phyloP scores from a whole-genome alignment of 331 rosid species.

The Arachis monticola region DNA sequence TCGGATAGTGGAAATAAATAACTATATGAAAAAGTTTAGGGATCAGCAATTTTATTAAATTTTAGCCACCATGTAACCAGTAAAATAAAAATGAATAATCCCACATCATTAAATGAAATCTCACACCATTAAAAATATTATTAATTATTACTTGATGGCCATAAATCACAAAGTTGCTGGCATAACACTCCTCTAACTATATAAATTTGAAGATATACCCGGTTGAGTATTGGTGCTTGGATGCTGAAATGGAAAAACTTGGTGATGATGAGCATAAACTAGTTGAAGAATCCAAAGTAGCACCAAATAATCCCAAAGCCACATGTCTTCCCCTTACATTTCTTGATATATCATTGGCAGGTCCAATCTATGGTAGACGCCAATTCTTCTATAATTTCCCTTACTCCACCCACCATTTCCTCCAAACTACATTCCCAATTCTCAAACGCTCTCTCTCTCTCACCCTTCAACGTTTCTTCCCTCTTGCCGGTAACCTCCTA shows the following conservation, averaged over 20 bases:
- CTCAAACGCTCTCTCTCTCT: slow-evolving; percentile 50
- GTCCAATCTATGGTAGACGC: slow-evolving; percentile 41
- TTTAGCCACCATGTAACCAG: too few species aligned
- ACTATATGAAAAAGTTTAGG: too few species aligned
- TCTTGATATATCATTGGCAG: slow-evolving; percentile 43
- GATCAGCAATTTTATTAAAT: too few species aligned
- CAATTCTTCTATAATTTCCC: slow-evolving; percentile 46
- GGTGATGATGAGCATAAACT: not conserved
- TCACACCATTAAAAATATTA: too few species aligned
- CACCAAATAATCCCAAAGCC: not conserved
- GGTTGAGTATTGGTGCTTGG: not conserved
- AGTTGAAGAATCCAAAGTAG: slow-evolving; percentile 33
- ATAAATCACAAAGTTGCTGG: too few species aligned
- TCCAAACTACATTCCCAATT: slow-evolving; percentile 26
- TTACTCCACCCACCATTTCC: slow-evolving; percentile 7
- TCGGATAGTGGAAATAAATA: too few species aligned
- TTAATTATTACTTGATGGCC: too few species aligned
- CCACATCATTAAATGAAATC: too few species aligned
- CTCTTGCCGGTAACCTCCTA: slow-evolving; percentile 57
- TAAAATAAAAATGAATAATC: too few species aligned
- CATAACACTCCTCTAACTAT: too few species aligned
- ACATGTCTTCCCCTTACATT: slow-evolving; percentile 45
- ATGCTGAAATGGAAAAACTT: slow-evolving; percentile 2
- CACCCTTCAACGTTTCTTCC: slow-evolving; percentile 41
- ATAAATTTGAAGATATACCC: too few species aligned